Conservation (phyloP, 2,329 filamentous ascomycete species). For the Diaporthe sp. region DNA sequence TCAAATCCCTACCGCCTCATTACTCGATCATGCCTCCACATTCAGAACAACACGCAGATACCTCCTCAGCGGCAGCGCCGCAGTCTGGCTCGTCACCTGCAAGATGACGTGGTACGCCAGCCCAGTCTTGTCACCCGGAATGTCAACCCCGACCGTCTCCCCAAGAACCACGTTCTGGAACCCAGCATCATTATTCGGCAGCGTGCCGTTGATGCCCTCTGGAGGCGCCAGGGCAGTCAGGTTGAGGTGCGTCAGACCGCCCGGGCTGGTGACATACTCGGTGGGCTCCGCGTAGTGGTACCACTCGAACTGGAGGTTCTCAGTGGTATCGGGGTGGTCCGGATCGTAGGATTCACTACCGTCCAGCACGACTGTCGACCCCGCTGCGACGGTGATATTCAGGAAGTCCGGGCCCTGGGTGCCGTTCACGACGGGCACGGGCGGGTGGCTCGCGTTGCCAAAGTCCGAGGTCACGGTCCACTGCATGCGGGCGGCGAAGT, state of each 20-base stretch:
- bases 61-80: background rate
- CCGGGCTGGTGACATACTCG: background rate
- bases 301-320: background rate
- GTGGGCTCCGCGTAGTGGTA: background rate
- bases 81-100: background rate
- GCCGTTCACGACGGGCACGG: constrained; percentile 21
- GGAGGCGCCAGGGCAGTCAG: background rate
- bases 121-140: background rate
- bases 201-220: background rate
- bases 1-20: background rate
- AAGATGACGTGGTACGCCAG: constrained; percentile 1
- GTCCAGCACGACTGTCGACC: no score
- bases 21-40: background rate
- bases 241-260: background rate
- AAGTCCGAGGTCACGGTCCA: constrained; percentile 47
- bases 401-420: background rate
- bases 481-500: constrained; percentile 52
- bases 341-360: background rate
- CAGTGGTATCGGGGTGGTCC: background rate
- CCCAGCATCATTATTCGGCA: background rate
- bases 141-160: background rate
- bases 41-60: constrained; percentile 5
- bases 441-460: constrained; percentile 30
- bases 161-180: background rate
- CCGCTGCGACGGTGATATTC: background rate